phyloP scores from a whole-genome alignment of 2,329 filamentous ascomycete species.

The Calonectria leucothoes region DNA sequence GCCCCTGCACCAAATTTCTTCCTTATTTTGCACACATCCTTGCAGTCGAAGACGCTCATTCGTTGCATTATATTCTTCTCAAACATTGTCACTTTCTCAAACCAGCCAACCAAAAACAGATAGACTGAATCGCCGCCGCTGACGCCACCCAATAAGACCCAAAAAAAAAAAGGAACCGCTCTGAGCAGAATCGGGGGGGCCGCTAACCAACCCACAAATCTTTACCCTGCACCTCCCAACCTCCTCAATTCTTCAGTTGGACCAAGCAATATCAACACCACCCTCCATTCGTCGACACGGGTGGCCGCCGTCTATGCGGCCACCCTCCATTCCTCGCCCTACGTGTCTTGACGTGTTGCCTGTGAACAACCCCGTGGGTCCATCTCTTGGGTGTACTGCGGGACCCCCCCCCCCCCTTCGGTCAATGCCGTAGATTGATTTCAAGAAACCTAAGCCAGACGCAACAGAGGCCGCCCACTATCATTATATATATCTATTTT shows the following conservation, averaged over 20 bases:
- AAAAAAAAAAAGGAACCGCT: not conserved
- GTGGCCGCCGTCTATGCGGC: constrained; percentile 41
- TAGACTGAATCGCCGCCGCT: not conserved
- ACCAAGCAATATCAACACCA: constrained; percentile 19
- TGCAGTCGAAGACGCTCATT: not conserved
- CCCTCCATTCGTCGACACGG: constrained; percentile 34
- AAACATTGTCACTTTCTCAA: not conserved
- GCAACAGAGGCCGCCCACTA: not conserved
- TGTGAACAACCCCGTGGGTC: not conserved
- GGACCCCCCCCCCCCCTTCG: not conserved
- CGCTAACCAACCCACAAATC: constrained; percentile 5
- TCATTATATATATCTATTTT: too few relatives aligned
- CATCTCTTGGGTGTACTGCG: not conserved
- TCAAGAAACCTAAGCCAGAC: not conserved
- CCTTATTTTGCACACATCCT: too few relatives aligned
- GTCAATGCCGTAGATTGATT: constrained; percentile 3
- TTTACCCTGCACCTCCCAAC: constrained; percentile 39
- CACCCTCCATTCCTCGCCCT: constrained; percentile 30
- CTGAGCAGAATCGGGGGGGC: not conserved
- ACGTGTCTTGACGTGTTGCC: not conserved
- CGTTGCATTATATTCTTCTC: not conserved
- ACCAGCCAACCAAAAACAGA: not conserved
- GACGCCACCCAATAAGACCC: not conserved
- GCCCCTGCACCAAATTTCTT: not conserved
- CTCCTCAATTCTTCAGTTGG: constrained; percentile 33